Evolutionary conservation across 805 yeast species (phyloP), one percentile per base, ranked within the genome.

Genomic region (Starmerella powellii): DNA sequence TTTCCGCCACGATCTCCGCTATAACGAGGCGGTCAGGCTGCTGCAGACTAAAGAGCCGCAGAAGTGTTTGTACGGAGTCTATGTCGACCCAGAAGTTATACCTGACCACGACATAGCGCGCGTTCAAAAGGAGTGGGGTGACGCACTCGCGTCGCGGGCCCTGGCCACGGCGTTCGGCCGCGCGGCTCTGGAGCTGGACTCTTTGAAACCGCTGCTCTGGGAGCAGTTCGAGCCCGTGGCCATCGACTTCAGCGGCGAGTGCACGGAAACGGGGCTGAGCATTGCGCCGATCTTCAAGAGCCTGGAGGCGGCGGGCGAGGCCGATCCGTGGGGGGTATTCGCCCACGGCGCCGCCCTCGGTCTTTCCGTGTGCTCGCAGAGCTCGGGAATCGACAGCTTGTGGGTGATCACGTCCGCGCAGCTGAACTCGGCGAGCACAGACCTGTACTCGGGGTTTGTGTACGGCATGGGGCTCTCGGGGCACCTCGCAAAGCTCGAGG

Each of bases 401-500:
- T 88, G 97, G 97, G 81, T 88, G 29, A 80, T 80, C 1, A 85
- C 51, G 12, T 47, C 48, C 10, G 40, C 82, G 57, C 84, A 84
- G 52, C 80, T 78, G 51, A 69, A 64, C n/a, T 58, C 81, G 26
- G 44, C 33, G 13, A 44, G 76, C 74, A 3, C n/a, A 51, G 72
- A 94, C 0, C 87, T 83, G 47, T 95, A 87, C 64, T 96, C 95
- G 18, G 99, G 99, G 0, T 86, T 91, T 52, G 61, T 91, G n/a
- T 62, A 85, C 16, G 98, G 96, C 0, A 65, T 91, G 20, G 99
- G 99, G 0, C 63, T 91, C 24, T 84, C 84, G 61, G 97, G 97
- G 0, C 95, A 87, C 57, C 63, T 91, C 53, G 76, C 72, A 43
- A 68, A 70, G 32, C 63, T 91, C 20, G 97, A 88, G 55, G 95